These are phyloP conservation scores for Saposhnikovia divaricata DNA, from an alignment of 129 eudicot genomes.

Conservation along the genomic window DNA sequence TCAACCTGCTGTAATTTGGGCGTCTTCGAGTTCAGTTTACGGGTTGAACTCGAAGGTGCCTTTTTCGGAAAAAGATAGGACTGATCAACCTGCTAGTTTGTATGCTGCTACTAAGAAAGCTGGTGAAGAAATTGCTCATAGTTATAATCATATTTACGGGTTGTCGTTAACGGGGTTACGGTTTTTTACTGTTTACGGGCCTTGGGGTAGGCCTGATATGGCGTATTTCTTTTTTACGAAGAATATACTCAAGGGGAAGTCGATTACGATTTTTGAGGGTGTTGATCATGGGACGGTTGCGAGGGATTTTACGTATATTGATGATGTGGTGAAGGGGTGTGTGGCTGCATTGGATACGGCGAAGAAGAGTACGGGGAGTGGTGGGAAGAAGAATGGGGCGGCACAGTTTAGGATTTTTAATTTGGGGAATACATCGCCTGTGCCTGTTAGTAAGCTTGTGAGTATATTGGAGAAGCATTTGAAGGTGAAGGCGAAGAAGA, in stretches of 20 bases:
- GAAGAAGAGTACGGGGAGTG: conserved; percentile 13
- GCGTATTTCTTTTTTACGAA: conserved; percentile 17
- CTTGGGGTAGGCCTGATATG: conserved; percentile 22
- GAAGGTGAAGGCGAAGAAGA: conserved; percentile 13
- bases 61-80: conserved; percentile 6
- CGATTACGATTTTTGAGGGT: conserved; percentile 17
- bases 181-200: conserved; percentile 16
- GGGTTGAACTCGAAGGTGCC: conserved; percentile 12
- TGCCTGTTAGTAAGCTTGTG: conserved; percentile 17
- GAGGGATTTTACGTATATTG: conserved; percentile 17
- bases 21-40: conserved; percentile 9
- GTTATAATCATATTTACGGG: conserved; percentile 17
- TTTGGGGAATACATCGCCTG: conserved; percentile 16
- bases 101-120: conserved; percentile 21
- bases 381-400: conserved; percentile 11
- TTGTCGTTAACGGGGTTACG: conserved; percentile 11
- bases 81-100: conserved; percentile 14
- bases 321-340: conserved; percentile 14
- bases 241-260: conserved; percentile 17
- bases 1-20: conserved; percentile 9
- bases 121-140: conserved; percentile 16
- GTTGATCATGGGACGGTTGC: conserved; percentile 16
- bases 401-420: conserved; percentile 19
- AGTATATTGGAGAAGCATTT: conserved; percentile 19
- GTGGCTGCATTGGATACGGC: conserved; percentile 8